These are phyloP conservation scores for Pilasporangium apinafurcum DNA, from an alignment of 352 stramenopile species.

Conservation along the genomic window DNA sequence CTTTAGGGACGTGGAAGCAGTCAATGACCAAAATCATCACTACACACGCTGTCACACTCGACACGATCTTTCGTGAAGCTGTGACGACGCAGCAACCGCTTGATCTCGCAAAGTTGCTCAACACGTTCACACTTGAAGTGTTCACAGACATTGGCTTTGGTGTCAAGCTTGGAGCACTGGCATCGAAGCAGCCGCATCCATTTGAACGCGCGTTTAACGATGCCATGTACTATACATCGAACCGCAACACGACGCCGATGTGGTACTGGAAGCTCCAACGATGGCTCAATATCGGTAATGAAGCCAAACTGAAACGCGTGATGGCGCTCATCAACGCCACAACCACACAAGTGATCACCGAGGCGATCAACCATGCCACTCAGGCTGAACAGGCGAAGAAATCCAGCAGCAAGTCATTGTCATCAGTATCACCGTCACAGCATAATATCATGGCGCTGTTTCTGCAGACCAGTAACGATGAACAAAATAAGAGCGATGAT, in stretches of 20 bases:
- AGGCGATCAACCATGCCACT: slow-evolving; percentile 33
- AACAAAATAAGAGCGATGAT: slow-evolving; percentile 14
- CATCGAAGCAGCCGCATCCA: slow-evolving; percentile 14
- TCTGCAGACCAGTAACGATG: slow-evolving; percentile 24
- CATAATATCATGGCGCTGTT: slow-evolving; percentile 37
- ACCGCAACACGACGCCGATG: neutral
- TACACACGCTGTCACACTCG: slow-evolving; percentile 23
- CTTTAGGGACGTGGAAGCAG: slow-evolving; percentile 43
- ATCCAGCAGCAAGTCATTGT: slow-evolving; percentile 1
- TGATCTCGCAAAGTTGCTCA: slow-evolving; percentile 33
- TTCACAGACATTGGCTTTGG: slow-evolving; percentile 57
- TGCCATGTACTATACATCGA: neutral
- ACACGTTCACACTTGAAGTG: slow-evolving; percentile 43
- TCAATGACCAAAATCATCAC: slow-evolving; percentile 34
- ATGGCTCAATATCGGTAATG: slow-evolving; percentile 19
- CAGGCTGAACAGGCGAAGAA: too few species aligned
- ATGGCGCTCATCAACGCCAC: slow-evolving; percentile 25
- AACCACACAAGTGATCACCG: slow-evolving; percentile 33
- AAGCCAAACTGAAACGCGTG: slow-evolving; percentile 22
- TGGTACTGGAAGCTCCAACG: slow-evolving; percentile 32
- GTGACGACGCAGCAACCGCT: slow-evolving; percentile 7
- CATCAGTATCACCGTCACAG: neutral
- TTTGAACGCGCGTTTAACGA: slow-evolving; percentile 15
- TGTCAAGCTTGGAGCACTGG: slow-evolving; percentile 19
- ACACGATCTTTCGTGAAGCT: slow-evolving; percentile 11